Evolutionary conservation across 306 rosid species (phyloP).

Genomic region (Rosa chinensis): DNA sequence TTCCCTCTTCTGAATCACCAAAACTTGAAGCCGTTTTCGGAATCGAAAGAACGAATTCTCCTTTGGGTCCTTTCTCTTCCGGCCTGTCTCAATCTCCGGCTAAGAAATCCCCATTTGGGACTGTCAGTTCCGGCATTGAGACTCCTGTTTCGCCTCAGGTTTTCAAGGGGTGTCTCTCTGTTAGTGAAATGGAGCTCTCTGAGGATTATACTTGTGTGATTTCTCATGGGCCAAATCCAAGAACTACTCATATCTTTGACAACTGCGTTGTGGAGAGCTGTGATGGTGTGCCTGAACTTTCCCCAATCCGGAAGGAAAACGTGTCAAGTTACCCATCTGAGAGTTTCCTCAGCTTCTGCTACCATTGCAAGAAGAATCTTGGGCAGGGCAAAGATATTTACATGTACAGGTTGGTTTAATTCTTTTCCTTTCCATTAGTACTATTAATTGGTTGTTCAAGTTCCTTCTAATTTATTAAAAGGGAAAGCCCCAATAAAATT

Average conservation of each 20-base stretch:
- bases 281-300: constrained; percentile 42
- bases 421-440: neutral
- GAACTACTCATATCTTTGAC: constrained; percentile 73
- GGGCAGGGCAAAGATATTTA: constrained; percentile 77
- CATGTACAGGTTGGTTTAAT: constrained; percentile 79
- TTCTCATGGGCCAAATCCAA: constrained; percentile 72
- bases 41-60: constrained; percentile 39
- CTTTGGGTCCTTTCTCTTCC: constrained; percentile 40
- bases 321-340: constrained; percentile 33
- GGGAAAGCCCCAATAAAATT: neutral
- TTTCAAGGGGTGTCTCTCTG: constrained; percentile 53
- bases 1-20: constrained; percentile 33
- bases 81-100: constrained; percentile 34
- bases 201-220: constrained; percentile 92
- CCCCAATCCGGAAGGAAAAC: constrained; percentile 29
- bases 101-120: constrained; percentile 37
- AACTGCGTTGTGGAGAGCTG: constrained; percentile 65
- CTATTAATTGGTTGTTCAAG: neutral
- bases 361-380: constrained; percentile 69
- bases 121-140: constrained; percentile 28
- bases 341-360: constrained; percentile 70
- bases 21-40: constrained; percentile 35
- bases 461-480: neutral
- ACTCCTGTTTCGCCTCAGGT: constrained; percentile 33
- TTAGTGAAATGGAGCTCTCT: constrained; percentile 74